Evolutionary conservation across 2,329 filamentous ascomycete species (phyloP).

Genomic region (Rutstroemia sp.): DNA sequence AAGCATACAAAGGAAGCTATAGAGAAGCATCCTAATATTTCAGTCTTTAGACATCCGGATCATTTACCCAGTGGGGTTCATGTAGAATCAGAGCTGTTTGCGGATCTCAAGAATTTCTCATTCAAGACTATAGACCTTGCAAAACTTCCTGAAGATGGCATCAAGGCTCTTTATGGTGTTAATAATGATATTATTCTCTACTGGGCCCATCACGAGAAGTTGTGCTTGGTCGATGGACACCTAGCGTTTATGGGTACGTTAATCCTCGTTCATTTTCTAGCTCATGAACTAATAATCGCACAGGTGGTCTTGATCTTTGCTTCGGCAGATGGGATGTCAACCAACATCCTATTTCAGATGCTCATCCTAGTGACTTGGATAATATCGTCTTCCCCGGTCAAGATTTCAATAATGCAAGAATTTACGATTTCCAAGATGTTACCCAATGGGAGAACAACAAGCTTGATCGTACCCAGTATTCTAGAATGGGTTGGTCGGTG

Average conservation of each 20-base stretch:
- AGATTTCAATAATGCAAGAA: constrained; percentile 84
- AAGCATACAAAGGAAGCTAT: constrained; percentile 74
- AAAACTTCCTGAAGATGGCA: constrained; percentile 62
- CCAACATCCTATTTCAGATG: constrained; percentile 69
- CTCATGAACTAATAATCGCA: background rate
- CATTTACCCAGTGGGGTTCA: constrained; percentile 70
- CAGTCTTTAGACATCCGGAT: constrained; percentile 85
- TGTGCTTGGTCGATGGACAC: constrained; percentile 72
- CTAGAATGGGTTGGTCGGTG: constrained; percentile 81
- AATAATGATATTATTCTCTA: constrained; percentile 76
- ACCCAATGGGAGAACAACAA: constrained; percentile 77
- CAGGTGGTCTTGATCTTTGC: constrained; percentile 70
- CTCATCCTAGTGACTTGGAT: constrained; percentile 70
- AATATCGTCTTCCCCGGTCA: constrained; percentile 79
- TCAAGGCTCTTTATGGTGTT: constrained; percentile 76
- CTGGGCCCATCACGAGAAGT: constrained; percentile 92
- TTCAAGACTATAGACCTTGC: constrained; percentile 49
- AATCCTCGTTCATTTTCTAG: background rate
- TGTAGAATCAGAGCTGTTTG: constrained; percentile 59
- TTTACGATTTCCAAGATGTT: constrained; percentile 76
- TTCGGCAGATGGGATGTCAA: constrained; percentile 88
- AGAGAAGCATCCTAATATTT: constrained; percentile 78
- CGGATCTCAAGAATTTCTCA: constrained; percentile 43
- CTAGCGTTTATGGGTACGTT: constrained; percentile 68
- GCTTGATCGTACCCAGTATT: constrained; percentile 69